These are phyloP conservation scores for Chimonanthus salicifolius DNA, from an alignment of 164 flowering plant genomes.

Conservation along the genomic window DNA sequence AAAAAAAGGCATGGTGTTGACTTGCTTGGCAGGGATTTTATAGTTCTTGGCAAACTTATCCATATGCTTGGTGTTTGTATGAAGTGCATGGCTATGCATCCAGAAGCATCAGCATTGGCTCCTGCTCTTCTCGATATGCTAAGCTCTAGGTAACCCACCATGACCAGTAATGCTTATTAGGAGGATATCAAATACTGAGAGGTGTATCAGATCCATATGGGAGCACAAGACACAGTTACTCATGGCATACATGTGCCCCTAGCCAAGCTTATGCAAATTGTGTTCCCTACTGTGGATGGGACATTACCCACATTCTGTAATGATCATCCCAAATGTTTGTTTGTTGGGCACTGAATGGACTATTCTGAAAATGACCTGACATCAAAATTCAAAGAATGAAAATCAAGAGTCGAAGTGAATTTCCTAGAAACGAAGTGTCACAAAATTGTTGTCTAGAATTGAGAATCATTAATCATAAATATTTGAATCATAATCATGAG, in stretches of 20 bases:
- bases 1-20: conserved; percentile 96
- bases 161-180: not conserved
- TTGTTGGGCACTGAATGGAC: not conserved
- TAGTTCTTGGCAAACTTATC: conserved; percentile 88
- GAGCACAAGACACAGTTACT: too few relatives aligned
- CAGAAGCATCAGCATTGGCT: conserved; percentile 90
- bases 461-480: too few relatives aligned
- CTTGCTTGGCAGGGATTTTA: conserved; percentile 80
- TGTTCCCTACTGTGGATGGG: not conserved
- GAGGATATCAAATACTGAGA: not conserved
- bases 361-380: not conserved
- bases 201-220: too few relatives aligned
- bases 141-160: conserved; percentile 55
- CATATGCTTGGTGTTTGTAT: conserved; percentile 94
- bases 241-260: not conserved
- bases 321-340: not conserved
- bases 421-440: too few relatives aligned
- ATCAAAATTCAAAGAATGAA: not conserved
- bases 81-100: conserved; percentile 89
- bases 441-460: too few relatives aligned
- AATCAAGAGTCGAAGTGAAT: too few relatives aligned
- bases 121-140: conserved; percentile 76
- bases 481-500: too few relatives aligned
- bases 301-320: not conserved
- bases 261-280: not conserved